Conservation (phyloP, 805 yeast species). For the Candida chauliodis region DNA sequence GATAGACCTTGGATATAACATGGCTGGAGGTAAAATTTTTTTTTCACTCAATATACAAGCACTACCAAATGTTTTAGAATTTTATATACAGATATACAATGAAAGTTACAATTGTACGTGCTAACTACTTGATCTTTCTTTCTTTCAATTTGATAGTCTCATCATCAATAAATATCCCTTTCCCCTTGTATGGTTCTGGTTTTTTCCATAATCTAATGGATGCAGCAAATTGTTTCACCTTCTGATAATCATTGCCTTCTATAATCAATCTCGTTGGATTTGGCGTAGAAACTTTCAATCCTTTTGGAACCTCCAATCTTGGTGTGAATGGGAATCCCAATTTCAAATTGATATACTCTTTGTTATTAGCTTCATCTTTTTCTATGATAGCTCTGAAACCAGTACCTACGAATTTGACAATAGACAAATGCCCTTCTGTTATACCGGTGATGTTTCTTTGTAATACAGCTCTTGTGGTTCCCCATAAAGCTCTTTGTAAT, state of each 20-base stretch:
- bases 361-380: slow-evolving; percentile 39
- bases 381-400: slow-evolving; percentile 91
- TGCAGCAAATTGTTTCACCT: slow-evolving; percentile 85
- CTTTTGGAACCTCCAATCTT: slow-evolving; percentile 72
- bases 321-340: slow-evolving; percentile 86
- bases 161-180: slow-evolving; percentile 88
- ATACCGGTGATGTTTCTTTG: slow-evolving; percentile 83
- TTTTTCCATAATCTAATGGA: slow-evolving; percentile 80
- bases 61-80: slow-evolving; percentile 1
- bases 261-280: slow-evolving; percentile 80
- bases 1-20: slow-evolving; percentile 1
- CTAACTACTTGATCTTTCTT: slow-evolving; percentile 78
- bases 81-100: slow-evolving; percentile 1
- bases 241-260: slow-evolving; percentile 86
- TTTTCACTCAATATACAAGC: neutral
- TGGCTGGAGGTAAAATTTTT: neutral
- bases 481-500: slow-evolving; percentile 90
- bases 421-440: slow-evolving; percentile 86
- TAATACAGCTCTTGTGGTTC: slow-evolving; percentile 78
- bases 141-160: slow-evolving; percentile 90
- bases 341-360: slow-evolving; percentile 65
- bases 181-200: slow-evolving; percentile 98
- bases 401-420: slow-evolving; percentile 88
- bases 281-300: slow-evolving; percentile 71
- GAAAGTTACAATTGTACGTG: neutral